Base-by-base conservation (phyloP, 1,139 yeast genomes). In the Kurtzmaniella quercitrusa region DNA sequence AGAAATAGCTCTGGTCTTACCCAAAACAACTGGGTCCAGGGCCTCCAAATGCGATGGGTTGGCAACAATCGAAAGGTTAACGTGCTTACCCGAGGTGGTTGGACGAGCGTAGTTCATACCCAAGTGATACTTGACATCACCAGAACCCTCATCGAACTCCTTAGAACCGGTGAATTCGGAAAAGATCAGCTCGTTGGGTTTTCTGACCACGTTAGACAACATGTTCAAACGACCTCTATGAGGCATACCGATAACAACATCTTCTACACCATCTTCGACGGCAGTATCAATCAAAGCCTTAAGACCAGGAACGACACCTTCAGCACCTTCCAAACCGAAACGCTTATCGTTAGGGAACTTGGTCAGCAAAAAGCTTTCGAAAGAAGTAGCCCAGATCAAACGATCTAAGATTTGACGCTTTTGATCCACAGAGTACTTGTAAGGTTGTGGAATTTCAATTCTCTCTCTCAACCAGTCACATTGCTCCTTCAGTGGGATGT, bases 101-200 rank as follows among this genome's bases (percentile, higher is more conserved):
- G 98, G 98, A 74, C 99, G 87, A 63, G 84, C 89, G 74, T 91
- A 93, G 76, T 94, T 93, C 96, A 94, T 93, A 76, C 99, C 99
- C 71, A 93, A 79, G 68, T 93, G 99, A 75, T 93, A 94, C 71
- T 93, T 94, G 61, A 93, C 99, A 72, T 93, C 98, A 71, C 99
- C 99, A 26, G 96, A 88, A 55, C 98, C 98, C 67, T 84, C 91
- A 60, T 84, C 87, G 53, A 84, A 79, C 57, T 82, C 82, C 57
- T 84, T 80, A 22, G 96, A 86, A 51, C 98, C 98, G 45, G 93
- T 77, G 66, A 93, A 93, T 73, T 93, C 99, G 41, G 94, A 84
- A 67, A 93, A 93, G 63, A 93, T 94, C 39, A 96, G 88, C 75
- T 93, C 98, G 64, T 93, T 91, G 59, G 98, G 98, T 68, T 93